Percentiles rank a stretch among this genome's conserved stretches.
phyloP scores from a whole-genome alignment of 1,284 basidiomycete genomes.

The Marasmius oreades region DNA sequence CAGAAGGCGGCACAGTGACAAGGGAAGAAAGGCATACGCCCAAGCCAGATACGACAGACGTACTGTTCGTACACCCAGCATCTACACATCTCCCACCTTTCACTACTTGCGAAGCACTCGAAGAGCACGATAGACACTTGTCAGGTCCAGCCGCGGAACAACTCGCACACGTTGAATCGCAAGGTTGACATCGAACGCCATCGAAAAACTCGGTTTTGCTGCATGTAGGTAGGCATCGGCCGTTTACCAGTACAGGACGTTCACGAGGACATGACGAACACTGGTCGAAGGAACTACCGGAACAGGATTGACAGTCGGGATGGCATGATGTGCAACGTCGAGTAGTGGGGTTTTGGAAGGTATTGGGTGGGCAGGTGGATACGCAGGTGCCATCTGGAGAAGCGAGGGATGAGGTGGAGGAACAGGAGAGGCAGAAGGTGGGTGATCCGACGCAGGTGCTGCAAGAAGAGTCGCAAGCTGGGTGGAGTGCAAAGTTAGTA shows the following conservation, averaged over 20 bases:
- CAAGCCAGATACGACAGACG: slow-evolving; percentile 58
- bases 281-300: slow-evolving; percentile 68
- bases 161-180: slow-evolving; percentile 71
- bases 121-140: slow-evolving; percentile 74
- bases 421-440: slow-evolving; percentile 70
- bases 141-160: slow-evolving; percentile 63
- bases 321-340: slow-evolving; percentile 71
- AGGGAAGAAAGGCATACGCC: slow-evolving; percentile 79
- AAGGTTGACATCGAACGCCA: slow-evolving; percentile 59
- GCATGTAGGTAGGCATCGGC: slow-evolving; percentile 75
- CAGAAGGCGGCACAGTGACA: slow-evolving; percentile 48
- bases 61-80: slow-evolving; percentile 52
- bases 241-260: slow-evolving; percentile 67
- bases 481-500: too few relatives aligned
- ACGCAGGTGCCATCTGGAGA: slow-evolving; percentile 71
- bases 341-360: slow-evolving; percentile 51
- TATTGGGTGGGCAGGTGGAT: slow-evolving; percentile 64
- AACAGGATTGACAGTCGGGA: slow-evolving; percentile 76
- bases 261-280: slow-evolving; percentile 66
- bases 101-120: slow-evolving; percentile 57
- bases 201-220: slow-evolving; percentile 71
- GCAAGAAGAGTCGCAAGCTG: slow-evolving; percentile 74
- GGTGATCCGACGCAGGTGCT: slow-evolving; percentile 62
- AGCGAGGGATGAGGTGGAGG: slow-evolving; percentile 38
- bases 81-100: slow-evolving; percentile 60